These are phyloP conservation scores for Phaeomoniella chlamydospora DNA, from an alignment of 2,329 filamentous ascomycete genomes.

Conservation along the genomic window DNA sequence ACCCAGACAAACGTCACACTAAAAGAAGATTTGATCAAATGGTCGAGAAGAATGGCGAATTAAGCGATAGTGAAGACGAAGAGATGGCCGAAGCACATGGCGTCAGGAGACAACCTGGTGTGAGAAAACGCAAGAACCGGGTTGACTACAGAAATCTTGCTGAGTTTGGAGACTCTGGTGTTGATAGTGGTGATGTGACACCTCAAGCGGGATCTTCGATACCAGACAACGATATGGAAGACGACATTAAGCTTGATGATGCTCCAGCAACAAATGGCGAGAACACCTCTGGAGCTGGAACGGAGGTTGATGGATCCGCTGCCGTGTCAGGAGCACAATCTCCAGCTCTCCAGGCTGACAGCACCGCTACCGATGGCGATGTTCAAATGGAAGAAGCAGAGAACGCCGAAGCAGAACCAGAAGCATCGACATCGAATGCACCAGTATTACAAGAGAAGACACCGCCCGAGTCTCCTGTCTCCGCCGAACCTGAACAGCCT, in stretches of 20 bases:
- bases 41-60: slow-evolving; percentile 62
- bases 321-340: slow-evolving; percentile 7
- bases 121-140: slow-evolving; percentile 39
- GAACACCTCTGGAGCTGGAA: slow-evolving; percentile 6
- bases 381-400: slow-evolving; percentile 25
- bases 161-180: slow-evolving; percentile 28
- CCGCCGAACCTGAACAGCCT: slow-evolving; percentile 5
- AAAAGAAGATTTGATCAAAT: slow-evolving; percentile 71
- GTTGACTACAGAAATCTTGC: slow-evolving; percentile 47
- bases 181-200: slow-evolving; percentile 35
- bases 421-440: slow-evolving; percentile 17
- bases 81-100: slow-evolving; percentile 61
- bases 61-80: slow-evolving; percentile 82
- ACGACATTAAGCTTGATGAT: slow-evolving; percentile 24
- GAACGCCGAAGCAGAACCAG: slow-evolving; percentile 18
- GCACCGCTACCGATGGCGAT: slow-evolving; percentile 7
- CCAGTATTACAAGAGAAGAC: slow-evolving; percentile 14
- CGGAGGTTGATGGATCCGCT: slow-evolving; percentile 6
- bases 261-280: slow-evolving; percentile 3
- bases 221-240: slow-evolving; percentile 30
- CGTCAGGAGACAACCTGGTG: slow-evolving; percentile 41
- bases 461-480: slow-evolving; percentile 11
- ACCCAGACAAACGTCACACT: slow-evolving; percentile 70
- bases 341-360: slow-evolving; percentile 1
- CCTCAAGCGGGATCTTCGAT: slow-evolving; percentile 23